Evolutionary conservation across 495 filamentous ascomycete genomes (phyloP).

Genomic region (Penicillium simplicissimum): DNA sequence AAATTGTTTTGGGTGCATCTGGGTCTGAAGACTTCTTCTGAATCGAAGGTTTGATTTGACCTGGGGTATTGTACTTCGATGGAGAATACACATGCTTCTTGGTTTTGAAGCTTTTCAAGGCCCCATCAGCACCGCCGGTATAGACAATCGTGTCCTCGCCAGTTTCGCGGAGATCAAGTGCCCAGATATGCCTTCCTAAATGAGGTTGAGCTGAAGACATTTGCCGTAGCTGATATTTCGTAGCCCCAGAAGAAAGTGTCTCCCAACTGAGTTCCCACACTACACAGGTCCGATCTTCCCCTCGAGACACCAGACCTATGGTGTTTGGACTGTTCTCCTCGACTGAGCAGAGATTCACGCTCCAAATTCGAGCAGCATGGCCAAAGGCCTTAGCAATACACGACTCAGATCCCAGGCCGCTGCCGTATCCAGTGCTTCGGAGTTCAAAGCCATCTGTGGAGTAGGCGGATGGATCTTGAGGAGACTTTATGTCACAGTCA

Average conservation of each 20-base stretch:
- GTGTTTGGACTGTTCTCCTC: slow-evolving; percentile 20
- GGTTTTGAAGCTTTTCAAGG: slow-evolving; percentile 41
- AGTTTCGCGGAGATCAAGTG: slow-evolving; percentile 50
- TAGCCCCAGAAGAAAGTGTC: slow-evolving; percentile 13
- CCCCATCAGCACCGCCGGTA: slow-evolving; percentile 88
- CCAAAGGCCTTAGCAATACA: slow-evolving; percentile 71
- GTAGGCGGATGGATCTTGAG: slow-evolving; percentile 37
- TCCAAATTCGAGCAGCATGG: slow-evolving; percentile 89
- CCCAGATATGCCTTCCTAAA: slow-evolving; percentile 91
- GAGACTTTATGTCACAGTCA: slow-evolving; percentile 38
- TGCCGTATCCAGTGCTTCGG: slow-evolving; percentile 46
- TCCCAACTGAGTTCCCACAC: slow-evolving; percentile 62
- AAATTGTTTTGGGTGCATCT: slow-evolving; percentile 63
- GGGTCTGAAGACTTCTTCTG: slow-evolving; percentile 26
- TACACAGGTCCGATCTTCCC: slow-evolving; percentile 75
- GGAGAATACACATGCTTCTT: slow-evolving; percentile 9
- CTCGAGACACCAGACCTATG: slow-evolving; percentile 65
- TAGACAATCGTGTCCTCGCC: slow-evolving; percentile 49
- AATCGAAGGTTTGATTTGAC: neutral
- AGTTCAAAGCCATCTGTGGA: slow-evolving; percentile 48
- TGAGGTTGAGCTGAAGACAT: slow-evolving; percentile 61
- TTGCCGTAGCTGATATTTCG: slow-evolving; percentile 48
- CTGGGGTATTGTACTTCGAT: neutral
- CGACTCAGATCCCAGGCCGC: slow-evolving; percentile 34
- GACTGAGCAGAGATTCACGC: slow-evolving; percentile 61